Conservation (phyloP, 768 basidiomycete species). For the Tylopilus cervinicoccineus region DNA sequence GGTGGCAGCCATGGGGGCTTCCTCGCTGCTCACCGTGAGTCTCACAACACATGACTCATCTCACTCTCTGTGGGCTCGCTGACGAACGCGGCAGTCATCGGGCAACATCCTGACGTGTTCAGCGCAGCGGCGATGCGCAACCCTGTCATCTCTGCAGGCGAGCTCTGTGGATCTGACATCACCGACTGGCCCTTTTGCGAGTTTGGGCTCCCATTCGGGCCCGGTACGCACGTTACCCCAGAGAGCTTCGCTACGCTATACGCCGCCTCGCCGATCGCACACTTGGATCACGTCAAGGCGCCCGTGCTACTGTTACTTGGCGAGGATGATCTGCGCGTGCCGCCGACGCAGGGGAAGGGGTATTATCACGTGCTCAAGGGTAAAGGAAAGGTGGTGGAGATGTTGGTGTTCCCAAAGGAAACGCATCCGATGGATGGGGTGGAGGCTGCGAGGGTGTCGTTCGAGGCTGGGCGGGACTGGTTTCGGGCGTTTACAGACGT, state of each 20-base stretch:
- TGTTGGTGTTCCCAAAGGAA: conserved; percentile 60
- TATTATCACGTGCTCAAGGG: conserved; percentile 67
- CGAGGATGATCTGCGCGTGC: conserved; percentile 55
- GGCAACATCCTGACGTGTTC: conserved; percentile 57
- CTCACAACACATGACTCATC: not conserved
- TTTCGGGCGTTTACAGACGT: conserved; percentile 29
- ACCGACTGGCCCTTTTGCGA: conserved; percentile 59
- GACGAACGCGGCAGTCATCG: conserved; percentile 44
- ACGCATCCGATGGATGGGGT: conserved; percentile 63
- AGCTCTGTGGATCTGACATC: conserved; percentile 57
- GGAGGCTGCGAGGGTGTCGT: conserved; percentile 51
- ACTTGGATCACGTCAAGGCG: conserved; percentile 46
- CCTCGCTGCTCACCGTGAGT: conserved; percentile 53
- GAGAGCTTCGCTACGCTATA: conserved; percentile 43
- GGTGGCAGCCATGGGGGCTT: conserved; percentile 77
- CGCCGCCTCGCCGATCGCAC: conserved; percentile 50
- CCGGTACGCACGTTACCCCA: conserved; percentile 39
- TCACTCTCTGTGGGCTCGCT: not conserved
- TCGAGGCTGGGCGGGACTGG: conserved; percentile 52
- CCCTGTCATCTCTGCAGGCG: conserved; percentile 62
- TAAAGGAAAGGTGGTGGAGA: conserved; percentile 41
- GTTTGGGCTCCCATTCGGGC: conserved; percentile 35
- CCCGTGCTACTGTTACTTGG: conserved; percentile 61
- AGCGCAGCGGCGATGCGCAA: conserved; percentile 62
- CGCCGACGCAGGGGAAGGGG: conserved; percentile 55